phyloP scores from a whole-genome alignment of 805 yeast genomes.

The Ogataea pignaliae region DNA sequence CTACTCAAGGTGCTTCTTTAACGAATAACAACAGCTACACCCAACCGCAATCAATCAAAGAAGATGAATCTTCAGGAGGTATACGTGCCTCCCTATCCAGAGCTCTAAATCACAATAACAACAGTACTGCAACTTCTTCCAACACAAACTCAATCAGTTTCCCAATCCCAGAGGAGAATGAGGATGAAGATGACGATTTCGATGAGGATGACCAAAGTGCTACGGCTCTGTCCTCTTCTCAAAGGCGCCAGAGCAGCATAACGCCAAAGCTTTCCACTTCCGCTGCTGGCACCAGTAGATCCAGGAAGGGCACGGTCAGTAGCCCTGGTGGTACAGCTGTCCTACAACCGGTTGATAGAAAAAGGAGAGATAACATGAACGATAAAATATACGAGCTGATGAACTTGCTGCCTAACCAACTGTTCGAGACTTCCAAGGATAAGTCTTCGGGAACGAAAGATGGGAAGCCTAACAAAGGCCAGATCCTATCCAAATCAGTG shows the following conservation, averaged over 20 bases:
- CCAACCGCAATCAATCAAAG: not conserved
- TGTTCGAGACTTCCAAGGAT: slow-evolving; percentile 36
- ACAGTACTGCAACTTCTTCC: not conserved
- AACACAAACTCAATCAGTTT: not conserved
- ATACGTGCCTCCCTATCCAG: slow-evolving; percentile 20
- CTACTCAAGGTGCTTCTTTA: too few species aligned
- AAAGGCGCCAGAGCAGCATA: not conserved
- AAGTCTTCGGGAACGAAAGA: slow-evolving; percentile 69
- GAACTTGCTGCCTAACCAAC: slow-evolving; percentile 31
- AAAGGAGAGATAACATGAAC: slow-evolving; percentile 53
- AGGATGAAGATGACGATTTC: slow-evolving; percentile 6
- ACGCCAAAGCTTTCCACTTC: not conserved
- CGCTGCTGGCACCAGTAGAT: slow-evolving; percentile 5
- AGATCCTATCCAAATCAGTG: slow-evolving; percentile 68
- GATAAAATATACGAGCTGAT: slow-evolving; percentile 49
- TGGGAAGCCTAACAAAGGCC: slow-evolving; percentile 84
- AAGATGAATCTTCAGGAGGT: slow-evolving; percentile 6
- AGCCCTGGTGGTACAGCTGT: slow-evolving; percentile 6
- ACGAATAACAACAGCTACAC: not conserved
- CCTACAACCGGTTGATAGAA: slow-evolving; percentile 35
- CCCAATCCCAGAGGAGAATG: slow-evolving; percentile 15
- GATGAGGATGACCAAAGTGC: not conserved
- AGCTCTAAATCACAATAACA: slow-evolving; percentile 11
- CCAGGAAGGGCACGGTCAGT: slow-evolving; percentile 14
- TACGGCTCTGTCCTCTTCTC: not conserved